Conservation (phyloP, 2,329 filamentous ascomycete genomes). For the Hymenoscyphus infarciens region DNA sequence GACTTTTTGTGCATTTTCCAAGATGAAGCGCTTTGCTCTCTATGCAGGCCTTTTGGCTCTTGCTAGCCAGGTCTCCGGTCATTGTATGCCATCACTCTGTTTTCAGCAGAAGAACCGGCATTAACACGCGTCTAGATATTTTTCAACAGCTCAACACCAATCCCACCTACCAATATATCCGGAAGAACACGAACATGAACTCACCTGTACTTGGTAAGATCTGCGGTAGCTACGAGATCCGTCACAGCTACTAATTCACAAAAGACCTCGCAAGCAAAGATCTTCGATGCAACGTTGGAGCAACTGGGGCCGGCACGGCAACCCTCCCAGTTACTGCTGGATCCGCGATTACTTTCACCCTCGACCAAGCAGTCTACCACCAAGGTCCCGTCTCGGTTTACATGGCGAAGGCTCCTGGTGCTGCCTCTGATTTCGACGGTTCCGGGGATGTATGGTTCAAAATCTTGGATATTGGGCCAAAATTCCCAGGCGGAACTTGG, state of each 20-base stretch:
- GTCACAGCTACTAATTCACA: background rate
- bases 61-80: slow-evolving; percentile 22
- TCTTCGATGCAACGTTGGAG: slow-evolving; percentile 43
- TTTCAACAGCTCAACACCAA: slow-evolving; percentile 21
- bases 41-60: slow-evolving; percentile 18
- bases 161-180: slow-evolving; percentile 47
- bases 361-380: slow-evolving; percentile 38
- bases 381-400: slow-evolving; percentile 33
- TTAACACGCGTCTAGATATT: slow-evolving; percentile 14
- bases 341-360: slow-evolving; percentile 42
- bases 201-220: slow-evolving; percentile 40
- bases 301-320: slow-evolving; percentile 10
- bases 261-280: slow-evolving; percentile 46
- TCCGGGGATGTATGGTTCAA: slow-evolving; percentile 34
- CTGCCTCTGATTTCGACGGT: slow-evolving; percentile 31
- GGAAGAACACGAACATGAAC: slow-evolving; percentile 41
- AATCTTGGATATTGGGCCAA: slow-evolving; percentile 31
- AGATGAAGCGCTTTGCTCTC: slow-evolving; percentile 22
- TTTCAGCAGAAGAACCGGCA: background rate
- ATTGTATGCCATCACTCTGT: slow-evolving; percentile 18
- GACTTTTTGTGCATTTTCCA: slow-evolving; percentile 7
- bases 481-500: slow-evolving; percentile 24
- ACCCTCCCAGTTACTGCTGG: slow-evolving; percentile 33
- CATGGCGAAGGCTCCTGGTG: slow-evolving; percentile 32
- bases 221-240: background rate